These are phyloP conservation scores for Triangularia verruculosa DNA, from an alignment of 2,329 filamentous ascomycete genomes.

Conservation along the genomic window DNA sequence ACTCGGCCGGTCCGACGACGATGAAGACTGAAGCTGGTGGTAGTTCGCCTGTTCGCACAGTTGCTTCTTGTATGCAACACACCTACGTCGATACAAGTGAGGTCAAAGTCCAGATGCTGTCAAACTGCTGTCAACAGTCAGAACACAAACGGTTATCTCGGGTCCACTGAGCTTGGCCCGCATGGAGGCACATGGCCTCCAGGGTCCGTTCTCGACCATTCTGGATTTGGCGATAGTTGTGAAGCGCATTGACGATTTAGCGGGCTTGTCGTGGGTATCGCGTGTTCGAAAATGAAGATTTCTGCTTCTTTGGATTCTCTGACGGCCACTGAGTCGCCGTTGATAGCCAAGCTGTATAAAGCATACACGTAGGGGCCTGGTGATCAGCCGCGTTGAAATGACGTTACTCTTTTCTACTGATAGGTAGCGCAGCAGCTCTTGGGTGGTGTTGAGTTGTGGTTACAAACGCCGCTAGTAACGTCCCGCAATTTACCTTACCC, in stretches of 20 bases:
- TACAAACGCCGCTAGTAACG: background rate
- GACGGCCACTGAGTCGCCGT: background rate
- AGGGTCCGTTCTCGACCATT: background rate
- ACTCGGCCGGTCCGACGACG: no score
- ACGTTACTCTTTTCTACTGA: no score
- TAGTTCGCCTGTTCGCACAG: no score
- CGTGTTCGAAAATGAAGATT: background rate
- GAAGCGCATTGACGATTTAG: slow-evolving; percentile 3
- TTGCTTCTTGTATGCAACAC: background rate
- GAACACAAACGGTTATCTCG: background rate
- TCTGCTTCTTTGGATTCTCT: background rate
- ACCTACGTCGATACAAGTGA: background rate
- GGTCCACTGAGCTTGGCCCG: background rate
- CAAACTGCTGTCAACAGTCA: no score
- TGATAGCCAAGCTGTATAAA: background rate
- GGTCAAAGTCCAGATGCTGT: no score
- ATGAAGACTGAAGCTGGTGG: background rate
- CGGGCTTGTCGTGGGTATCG: background rate
- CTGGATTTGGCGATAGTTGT: background rate
- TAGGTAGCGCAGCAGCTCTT: no score
- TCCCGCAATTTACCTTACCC: background rate
- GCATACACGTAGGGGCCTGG: no score
- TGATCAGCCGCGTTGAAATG: background rate
- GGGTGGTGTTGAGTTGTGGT: background rate
- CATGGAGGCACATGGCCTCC: background rate